phyloP scores from a whole-genome alignment of 495 filamentous ascomycete genomes.

The Parmelia sp. region DNA sequence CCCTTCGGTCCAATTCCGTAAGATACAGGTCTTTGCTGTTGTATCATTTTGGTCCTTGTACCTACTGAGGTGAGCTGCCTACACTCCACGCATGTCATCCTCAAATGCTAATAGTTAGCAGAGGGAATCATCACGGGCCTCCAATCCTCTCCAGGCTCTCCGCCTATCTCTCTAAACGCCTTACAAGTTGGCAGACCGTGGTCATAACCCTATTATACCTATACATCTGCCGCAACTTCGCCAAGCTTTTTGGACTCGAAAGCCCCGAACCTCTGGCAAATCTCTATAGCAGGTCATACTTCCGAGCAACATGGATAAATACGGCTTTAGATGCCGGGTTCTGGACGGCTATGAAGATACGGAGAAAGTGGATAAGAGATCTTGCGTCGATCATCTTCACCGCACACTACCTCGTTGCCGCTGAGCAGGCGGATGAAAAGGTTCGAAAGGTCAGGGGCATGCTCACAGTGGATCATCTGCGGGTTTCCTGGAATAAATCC shows the following conservation, averaged over 20 bases:
- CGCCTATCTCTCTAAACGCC: constrained; percentile 53
- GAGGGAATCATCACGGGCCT: constrained; percentile 84
- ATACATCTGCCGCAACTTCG: constrained; percentile 86
- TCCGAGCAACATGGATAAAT: constrained; percentile 94
- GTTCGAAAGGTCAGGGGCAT: constrained; percentile 83
- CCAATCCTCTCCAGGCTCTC: constrained; percentile 69
- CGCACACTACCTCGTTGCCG: constrained; percentile 82
- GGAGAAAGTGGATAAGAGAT: constrained; percentile 74
- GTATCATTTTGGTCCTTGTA: constrained; percentile 88
- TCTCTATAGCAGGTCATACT: constrained; percentile 90
- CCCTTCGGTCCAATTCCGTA: constrained; percentile 83
- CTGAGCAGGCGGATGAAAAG: constrained; percentile 94
- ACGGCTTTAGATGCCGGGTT: constrained; percentile 94
- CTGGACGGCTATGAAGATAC: constrained; percentile 95
- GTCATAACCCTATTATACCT: constrained; percentile 85
- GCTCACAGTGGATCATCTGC: constrained; percentile 84
- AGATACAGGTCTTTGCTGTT: constrained; percentile 87
- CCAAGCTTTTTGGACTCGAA: constrained; percentile 83
- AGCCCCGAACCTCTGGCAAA: constrained; percentile 90
- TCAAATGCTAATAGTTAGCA: constrained; percentile 29
- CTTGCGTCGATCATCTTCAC: constrained; percentile 75
- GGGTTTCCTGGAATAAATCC: constrained; percentile 92
- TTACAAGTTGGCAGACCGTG: constrained; percentile 85
- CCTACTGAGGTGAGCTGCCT: constrained; percentile 54
- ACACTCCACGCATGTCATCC: background rate